phyloP scores from a whole-genome alignment of 2,329 filamentous ascomycete genomes.

The Botrytis byssoidea region DNA sequence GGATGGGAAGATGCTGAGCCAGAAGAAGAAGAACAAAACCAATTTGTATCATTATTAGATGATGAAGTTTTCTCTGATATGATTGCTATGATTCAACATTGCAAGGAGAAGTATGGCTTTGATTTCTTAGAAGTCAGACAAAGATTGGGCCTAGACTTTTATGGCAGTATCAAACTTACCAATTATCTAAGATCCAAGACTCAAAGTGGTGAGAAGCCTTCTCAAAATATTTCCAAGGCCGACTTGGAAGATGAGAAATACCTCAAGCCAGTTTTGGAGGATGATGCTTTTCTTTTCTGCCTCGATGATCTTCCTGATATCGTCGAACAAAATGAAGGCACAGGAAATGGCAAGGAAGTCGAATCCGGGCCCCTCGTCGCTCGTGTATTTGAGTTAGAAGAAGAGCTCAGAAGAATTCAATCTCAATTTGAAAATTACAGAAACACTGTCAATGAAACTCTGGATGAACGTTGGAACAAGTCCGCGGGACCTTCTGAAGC shows the following conservation, averaged over 20 bases:
- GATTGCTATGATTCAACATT: constrained; percentile 64
- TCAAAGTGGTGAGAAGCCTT: constrained; percentile 44
- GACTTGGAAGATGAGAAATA: constrained; percentile 76
- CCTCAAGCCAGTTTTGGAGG: constrained; percentile 79
- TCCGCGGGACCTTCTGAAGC: constrained; percentile 32
- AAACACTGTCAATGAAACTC: constrained; percentile 42
- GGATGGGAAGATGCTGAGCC: constrained; percentile 60
- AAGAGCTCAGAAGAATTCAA: constrained; percentile 42
- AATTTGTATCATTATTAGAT: constrained; percentile 67
- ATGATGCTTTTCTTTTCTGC: constrained; percentile 84
- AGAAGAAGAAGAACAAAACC: constrained; percentile 57
- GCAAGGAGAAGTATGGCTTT: constrained; percentile 63
- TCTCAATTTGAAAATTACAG: constrained; percentile 44
- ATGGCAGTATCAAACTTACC: constrained; percentile 70
- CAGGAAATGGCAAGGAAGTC: constrained; percentile 32
- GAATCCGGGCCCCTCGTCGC: constrained; percentile 34
- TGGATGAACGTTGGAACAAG: constrained; percentile 43
- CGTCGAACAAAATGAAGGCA: constrained; percentile 36
- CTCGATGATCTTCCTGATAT: constrained; percentile 72
- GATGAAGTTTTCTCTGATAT: constrained; percentile 64
- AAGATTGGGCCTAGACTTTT: constrained; percentile 63
- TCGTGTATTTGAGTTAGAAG: constrained; percentile 42
- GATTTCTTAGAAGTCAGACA: constrained; percentile 63
- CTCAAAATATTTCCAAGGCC: constrained; percentile 53
- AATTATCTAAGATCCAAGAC: constrained; percentile 60